Evolutionary conservation across 768 basidiomycete genomes (phyloP), one percentile per base, ranked within the genome.

Genomic region (Leccinum boreale): DNA sequence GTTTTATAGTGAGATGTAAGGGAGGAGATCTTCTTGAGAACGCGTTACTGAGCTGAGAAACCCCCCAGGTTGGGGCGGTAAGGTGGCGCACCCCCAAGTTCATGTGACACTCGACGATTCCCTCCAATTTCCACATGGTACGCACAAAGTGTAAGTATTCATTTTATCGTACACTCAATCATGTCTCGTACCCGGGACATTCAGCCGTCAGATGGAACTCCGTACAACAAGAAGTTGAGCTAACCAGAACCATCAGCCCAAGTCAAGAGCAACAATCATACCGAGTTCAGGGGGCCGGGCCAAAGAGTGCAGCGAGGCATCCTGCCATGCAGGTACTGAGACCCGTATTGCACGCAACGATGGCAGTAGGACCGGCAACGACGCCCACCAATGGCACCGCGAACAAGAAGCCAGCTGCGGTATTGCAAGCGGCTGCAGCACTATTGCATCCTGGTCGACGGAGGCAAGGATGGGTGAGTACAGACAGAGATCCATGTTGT

Each of bases 381-480:
- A 67, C 26, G 26, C 26, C 26, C 26, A 28, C 26, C 26, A 26
- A 24, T 17, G 47, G 67, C 1, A 63, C 64, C 0, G 67, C 70
- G 4, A 71, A 73, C 0, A 48, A 51, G 31, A 63, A 66, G 0
- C 70, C 66, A 0, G 71, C 71, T 0, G 26, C 69, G 0, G 57
- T 31, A 12, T 71, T 73, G 9, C 70, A 71, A 4, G 64, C 4
- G 0, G 64, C 64, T 0, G 2, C 66, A 0, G 71, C 26, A 1
- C 3, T 6, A 11, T 73, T 71, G 26, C 70, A 71, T 0, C 70
- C 70, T 73, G 31, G 11, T 0, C 17, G 17, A 44, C 7, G 5
- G 35, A 36, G 35, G 15, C 0, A 15, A 17, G 14, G 15, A 36
- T 17, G 19, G 14, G 21, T 46, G 11, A 46, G 45, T 23, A 46